phyloP scores from a whole-genome alignment of 495 filamentous ascomycete genomes.

The Penicillium cosmopolitanum region DNA sequence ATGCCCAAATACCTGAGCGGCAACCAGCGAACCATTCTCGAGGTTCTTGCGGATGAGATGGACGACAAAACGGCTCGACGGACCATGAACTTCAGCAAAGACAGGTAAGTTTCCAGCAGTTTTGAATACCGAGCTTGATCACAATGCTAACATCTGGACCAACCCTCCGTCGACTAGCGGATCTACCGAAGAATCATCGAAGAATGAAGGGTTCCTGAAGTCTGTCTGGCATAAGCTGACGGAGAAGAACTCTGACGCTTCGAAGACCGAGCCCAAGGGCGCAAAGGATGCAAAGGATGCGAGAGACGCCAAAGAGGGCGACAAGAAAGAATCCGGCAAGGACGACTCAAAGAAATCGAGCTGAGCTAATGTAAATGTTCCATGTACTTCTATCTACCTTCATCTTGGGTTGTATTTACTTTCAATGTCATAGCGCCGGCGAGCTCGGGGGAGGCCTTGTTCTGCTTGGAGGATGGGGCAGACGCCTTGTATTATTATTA shows the following conservation, averaged over 20 bases:
- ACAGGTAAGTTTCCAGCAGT: slow-evolving; percentile 42
- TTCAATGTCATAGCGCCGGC: slow-evolving; percentile 51
- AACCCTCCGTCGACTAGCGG: slow-evolving; percentile 22
- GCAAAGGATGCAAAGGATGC: slow-evolving; percentile 25
- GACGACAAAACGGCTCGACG: slow-evolving; percentile 87
- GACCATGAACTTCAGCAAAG: slow-evolving; percentile 73
- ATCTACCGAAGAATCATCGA: slow-evolving; percentile 50
- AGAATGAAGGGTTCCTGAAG: slow-evolving; percentile 84
- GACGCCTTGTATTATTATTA: slow-evolving; percentile 32
- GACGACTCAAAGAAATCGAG: slow-evolving; percentile 59
- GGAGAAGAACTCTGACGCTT: slow-evolving; percentile 64
- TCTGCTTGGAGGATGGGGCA: slow-evolving; percentile 22
- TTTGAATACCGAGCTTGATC: neutral
- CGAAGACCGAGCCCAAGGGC: slow-evolving; percentile 35
- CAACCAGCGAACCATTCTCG: slow-evolving; percentile 88
- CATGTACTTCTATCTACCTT: slow-evolving; percentile 28
- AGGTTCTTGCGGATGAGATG: slow-evolving; percentile 95
- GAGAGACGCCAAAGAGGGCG: slow-evolving; percentile 30
- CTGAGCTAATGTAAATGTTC: slow-evolving; percentile 29
- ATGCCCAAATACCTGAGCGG: slow-evolving; percentile 92
- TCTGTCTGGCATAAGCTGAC: slow-evolving; percentile 87
- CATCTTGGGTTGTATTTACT: slow-evolving; percentile 39
- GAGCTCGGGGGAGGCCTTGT: slow-evolving; percentile 37
- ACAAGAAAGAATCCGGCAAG: slow-evolving; percentile 43
- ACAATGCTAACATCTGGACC: slow-evolving; percentile 13